Percentiles rank a stretch among this genome's conserved stretches.
Evolutionary conservation across 2,329 filamentous ascomycete genomes (phyloP).

Genomic region (Talaromyces rugulosus): DNA sequence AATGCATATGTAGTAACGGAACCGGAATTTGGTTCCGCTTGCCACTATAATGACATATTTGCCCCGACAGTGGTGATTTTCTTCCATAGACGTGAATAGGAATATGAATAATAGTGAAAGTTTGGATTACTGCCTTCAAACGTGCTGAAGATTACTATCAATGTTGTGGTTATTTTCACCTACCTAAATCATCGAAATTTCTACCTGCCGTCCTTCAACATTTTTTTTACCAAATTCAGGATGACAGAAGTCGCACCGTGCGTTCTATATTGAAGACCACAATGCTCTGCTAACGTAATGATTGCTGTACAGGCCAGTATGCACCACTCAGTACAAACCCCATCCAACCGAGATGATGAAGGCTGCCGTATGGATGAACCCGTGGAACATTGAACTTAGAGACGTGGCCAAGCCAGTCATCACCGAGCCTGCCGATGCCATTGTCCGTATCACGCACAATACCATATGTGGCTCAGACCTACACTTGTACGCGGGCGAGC

Average conservation of each 20-base stretch:
- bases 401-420: slow-evolving; percentile 30
- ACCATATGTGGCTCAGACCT: slow-evolving; percentile 31
- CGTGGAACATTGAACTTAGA: slow-evolving; percentile 25
- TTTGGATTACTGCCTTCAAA: not conserved
- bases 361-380: slow-evolving; percentile 26
- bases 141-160: not conserved
- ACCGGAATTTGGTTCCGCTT: not conserved
- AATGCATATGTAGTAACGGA: not conserved
- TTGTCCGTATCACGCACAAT: slow-evolving; percentile 30
- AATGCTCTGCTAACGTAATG: not conserved
- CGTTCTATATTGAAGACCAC: not conserved
- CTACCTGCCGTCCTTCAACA: not conserved
- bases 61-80: not conserved
- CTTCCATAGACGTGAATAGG: not conserved
- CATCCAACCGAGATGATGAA: slow-evolving; percentile 28
- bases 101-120: not conserved
- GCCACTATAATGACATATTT: not conserved
- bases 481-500: slow-evolving; percentile 28
- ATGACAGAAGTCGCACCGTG: not conserved
- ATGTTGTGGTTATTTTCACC: not conserved
- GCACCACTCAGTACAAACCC: slow-evolving; percentile 21
- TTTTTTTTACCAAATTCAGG: not conserved
- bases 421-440: slow-evolving; percentile 29
- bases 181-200: not conserved
- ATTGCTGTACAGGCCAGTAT: slow-evolving; percentile 15